Evolutionary conservation across 139 green algal species (phyloP), one percentile per base, ranked within the genome.

Genomic region (Chlamydomonas schloesseri): DNA sequence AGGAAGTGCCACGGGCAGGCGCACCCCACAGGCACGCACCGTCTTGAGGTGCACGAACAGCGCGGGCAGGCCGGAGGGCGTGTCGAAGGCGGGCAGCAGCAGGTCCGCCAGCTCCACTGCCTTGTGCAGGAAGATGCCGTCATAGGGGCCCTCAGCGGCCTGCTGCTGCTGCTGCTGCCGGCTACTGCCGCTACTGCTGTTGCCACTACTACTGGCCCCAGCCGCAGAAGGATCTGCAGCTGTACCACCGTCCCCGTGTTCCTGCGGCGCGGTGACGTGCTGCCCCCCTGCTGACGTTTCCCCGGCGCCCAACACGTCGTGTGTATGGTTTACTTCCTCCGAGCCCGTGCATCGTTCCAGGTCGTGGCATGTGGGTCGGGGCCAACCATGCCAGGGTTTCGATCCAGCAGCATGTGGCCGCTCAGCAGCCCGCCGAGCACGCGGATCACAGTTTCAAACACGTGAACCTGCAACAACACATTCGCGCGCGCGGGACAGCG

Each of bases 361-460:
- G n/a, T n/a, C n/a, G 21, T 33, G 13, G 23, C 3, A 31, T 50
- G 6, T 50, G 42, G 55, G 15, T 26, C 17, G 5, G 31, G 23
- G 29, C 37, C 26, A n/a, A 55, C 8, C 78, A 84, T 70, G 4
- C 58, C 33, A 11, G 84, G 81, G 70, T 88, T 70, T 20, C 78
- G 73, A 29, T 70, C 53, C 55, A 93, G 87, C 84, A 93, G 78
- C 58, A 88, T 50, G 83, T 97, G 95, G 26, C 94, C 94, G 3
- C 91, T 94, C 36, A 99, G 88, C 57, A 99, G 94, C 15, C 97
- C 97, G 1, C 97, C 97, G 31, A 99, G 85, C 29, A 98, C 90
- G n/a, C 97, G 91, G 76, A 99, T 99, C 28, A 97, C 98, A 6
- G 95, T 98, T 89, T 99, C 97, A 91, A 99, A 99, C 57, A 99